Evolutionary conservation across 768 basidiomycete genomes (phyloP), one percentile per base, ranked within the genome.

Genomic region (Exidia glandulosa): DNA sequence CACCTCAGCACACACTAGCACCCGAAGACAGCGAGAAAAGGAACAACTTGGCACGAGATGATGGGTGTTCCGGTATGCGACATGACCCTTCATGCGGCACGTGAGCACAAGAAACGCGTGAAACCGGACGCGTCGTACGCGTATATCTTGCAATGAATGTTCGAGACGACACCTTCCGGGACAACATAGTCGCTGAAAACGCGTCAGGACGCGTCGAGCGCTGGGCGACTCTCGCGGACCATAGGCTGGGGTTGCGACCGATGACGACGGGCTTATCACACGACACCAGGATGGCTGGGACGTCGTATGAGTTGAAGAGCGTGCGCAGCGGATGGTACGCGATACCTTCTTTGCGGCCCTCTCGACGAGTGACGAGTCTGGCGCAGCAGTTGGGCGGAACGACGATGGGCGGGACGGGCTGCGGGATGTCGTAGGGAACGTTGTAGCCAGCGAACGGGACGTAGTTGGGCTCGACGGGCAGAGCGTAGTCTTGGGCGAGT

Each of bases 81-180:
- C 47, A 76, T 79, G 56, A 91, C 83, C 9, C 88, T 91, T 27
- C 55, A 63, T 23, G 29, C 32, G 30, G 58, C 62, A 27, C 52
- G 32, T 31, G 36, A 45, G 64, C 29, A 57, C 36, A 33, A 27
- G 59, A 41, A 31, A 27, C 32, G 10, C 2, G 48, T 59, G 62
- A 27, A 50, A 14, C 7, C 7, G 45, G 13, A 3, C 32, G 29
- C 6, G 29, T 19, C 29, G 48, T 65, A 87, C 89, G 86, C 89
- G 80, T 88, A 85, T 77, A 88, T 70, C 69, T 85, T 87, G 77
- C 86, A 90, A 69, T 88, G 86, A 34, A 87, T 65, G 54, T 77
- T 81, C 3, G 89, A 92, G 23, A 90, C 82, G 41, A 81, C 76
- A 16, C 73, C 66, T 57, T 88, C 84, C 23, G 78, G 67, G 32